A percentile compares a stretch with the other conserved stretches of the same genome.
These are phyloP conservation scores for Fragilaria crotonensis DNA, from an alignment of 108 stramenopile species.

Conservation along the genomic window DNA sequence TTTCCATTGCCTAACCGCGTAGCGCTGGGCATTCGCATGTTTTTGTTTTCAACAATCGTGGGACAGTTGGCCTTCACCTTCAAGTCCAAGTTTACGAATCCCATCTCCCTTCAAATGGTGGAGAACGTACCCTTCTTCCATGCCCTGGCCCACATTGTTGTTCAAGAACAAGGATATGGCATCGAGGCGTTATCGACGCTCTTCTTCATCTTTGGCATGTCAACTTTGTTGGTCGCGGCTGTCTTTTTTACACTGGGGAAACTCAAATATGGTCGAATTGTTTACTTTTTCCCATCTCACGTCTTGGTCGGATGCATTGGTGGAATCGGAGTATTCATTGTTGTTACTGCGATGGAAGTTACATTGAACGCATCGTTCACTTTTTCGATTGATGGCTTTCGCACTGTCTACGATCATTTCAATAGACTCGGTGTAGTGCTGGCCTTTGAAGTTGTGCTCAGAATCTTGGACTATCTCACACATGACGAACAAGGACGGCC, in stretches of 20 bases:
- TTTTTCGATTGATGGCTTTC: conserved; percentile 22
- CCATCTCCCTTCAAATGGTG: conserved; percentile 76
- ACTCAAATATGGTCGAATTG: conserved; percentile 55
- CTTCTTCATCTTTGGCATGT: conserved; percentile 63
- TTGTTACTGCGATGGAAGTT: conserved; percentile 68
- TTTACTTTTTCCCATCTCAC: conserved; percentile 81
- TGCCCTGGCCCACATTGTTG: conserved; percentile 48
- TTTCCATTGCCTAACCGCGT: conserved; percentile 59
- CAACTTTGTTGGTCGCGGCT: conserved; percentile 61
- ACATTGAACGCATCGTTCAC: conserved; percentile 49
- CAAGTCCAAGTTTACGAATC: conserved; percentile 56
- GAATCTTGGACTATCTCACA: conserved; percentile 36
- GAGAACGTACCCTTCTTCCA: conserved; percentile 83
- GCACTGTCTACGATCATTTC: conserved; percentile 17
- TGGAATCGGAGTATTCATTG: conserved; percentile 76
- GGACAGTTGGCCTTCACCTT: conserved; percentile 61
- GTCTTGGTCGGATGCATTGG: conserved; percentile 81
- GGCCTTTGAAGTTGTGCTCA: conserved; percentile 51
- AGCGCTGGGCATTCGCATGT: conserved; percentile 76
- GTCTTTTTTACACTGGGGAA: conserved; percentile 66
- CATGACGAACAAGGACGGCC: conserved; percentile 39
- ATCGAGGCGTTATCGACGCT: conserved; percentile 65
- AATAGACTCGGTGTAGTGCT: conserved; percentile 43
- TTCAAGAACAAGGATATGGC: conserved; percentile 49
- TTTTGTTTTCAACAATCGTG: conserved; percentile 61